phyloP scores from a whole-genome alignment of 805 yeast species.

The Candida xyloterini region DNA sequence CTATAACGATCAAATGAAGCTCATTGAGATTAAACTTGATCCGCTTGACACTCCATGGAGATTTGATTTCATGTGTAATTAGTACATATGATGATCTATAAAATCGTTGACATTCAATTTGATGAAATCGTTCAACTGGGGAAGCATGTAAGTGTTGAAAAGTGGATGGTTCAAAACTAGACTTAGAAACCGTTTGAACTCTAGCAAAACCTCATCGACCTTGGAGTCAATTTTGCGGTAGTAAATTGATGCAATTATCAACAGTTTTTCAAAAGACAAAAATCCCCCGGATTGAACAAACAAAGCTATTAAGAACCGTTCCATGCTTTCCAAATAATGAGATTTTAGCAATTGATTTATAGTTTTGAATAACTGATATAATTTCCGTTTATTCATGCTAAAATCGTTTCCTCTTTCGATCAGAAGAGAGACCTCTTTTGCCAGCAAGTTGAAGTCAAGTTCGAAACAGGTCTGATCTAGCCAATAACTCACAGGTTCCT shows the following conservation, averaged over 20 bases:
- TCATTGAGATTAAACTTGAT: constrained; percentile 60
- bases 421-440: constrained; percentile 19
- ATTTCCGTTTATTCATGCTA: constrained; percentile 20
- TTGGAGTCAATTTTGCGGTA: constrained; percentile 13
- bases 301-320: constrained; percentile 12
- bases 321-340: constrained; percentile 10
- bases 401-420: constrained; percentile 25
- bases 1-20: constrained; percentile 28
- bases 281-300: constrained; percentile 8
- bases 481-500: constrained; percentile 9
- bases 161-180: constrained; percentile 25
- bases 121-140: constrained; percentile 29
- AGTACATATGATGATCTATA: constrained; percentile 30
- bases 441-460: constrained; percentile 25
- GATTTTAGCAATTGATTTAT: constrained; percentile 26
- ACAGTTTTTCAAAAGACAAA: constrained; percentile 15
- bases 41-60: constrained; percentile 65
- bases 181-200: constrained; percentile 31
- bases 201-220: constrained; percentile 25
- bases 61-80: constrained; percentile 40
- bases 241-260: constrained; percentile 19
- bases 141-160: constrained; percentile 24
- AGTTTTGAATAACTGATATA: constrained; percentile 27
- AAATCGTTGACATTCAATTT: constrained; percentile 32
- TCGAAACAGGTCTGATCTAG: constrained; percentile 15